A percentile compares a stretch with the other conserved stretches of the same genome.
Conservation (phyloP, 495 filamentous ascomycete genomes). For the Daldinia bambusicola region DNA sequence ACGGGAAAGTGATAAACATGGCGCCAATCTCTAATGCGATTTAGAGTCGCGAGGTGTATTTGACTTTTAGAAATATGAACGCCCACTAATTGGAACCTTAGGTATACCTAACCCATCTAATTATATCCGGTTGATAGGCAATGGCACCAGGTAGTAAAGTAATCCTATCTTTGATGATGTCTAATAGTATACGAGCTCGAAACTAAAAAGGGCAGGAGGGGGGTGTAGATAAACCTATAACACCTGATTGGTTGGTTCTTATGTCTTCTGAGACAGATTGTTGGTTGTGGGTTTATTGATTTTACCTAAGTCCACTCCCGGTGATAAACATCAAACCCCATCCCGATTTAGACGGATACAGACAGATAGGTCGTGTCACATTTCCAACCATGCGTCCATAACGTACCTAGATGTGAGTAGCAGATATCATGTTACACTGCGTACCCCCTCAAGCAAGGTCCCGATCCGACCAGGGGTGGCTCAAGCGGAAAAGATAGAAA, state of each 20-base stretch:
- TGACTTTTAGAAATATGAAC: too few species aligned
- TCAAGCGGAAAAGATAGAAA: not conserved
- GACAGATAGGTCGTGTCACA: too few species aligned
- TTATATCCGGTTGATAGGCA: too few species aligned
- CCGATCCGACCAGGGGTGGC: not conserved
- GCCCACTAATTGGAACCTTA: too few species aligned
- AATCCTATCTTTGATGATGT: not conserved
- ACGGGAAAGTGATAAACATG: too few species aligned
- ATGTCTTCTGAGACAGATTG: not conserved
- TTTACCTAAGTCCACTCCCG: not conserved
- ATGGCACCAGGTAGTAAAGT: too few species aligned
- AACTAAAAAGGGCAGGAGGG: conserved; percentile 10
- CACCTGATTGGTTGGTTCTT: conserved; percentile 6
- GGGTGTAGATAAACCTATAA: conserved; percentile 1
- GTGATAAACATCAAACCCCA: not conserved
- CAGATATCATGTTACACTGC: too few species aligned
- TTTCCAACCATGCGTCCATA: not conserved
- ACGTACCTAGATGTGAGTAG: too few species aligned
- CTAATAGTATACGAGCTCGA: not conserved
- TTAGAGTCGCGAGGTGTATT: too few species aligned
- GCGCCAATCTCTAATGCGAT: too few species aligned
- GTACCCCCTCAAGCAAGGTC: too few species aligned
- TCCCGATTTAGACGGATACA: not conserved
- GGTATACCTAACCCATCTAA: too few species aligned
- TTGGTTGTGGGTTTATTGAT: not conserved